Base-by-base conservation (phyloP, 257 asterid species). In the Plantago ovata region DNA sequence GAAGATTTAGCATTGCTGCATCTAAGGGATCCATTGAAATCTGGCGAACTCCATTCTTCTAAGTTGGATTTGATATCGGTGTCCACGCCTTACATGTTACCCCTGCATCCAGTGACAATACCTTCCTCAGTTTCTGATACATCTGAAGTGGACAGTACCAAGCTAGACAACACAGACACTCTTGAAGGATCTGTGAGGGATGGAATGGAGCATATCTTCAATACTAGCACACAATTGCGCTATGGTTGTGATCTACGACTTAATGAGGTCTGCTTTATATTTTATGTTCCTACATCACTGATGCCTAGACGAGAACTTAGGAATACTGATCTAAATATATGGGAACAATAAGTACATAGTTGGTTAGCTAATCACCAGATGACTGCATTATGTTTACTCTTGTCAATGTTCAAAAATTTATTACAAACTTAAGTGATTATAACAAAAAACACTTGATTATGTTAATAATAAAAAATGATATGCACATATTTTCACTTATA, bases 201-300 rank as follows among this genome's bases (percentile, higher is more conserved):
- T 79, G 98, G 98, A 55, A 93, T 93, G 98, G 97, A 86, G 57
- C 91, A 93, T 81, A 81, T 86, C 73, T 88, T 84, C 79, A 89
- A 77, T 70, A 81, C 95, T 58, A 79, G 87, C 78, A 85, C 93
- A 66, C 95, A 84, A 75, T 77, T 93, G 63, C 93, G 93, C 13
- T 93, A 83, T 82, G 98, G 98, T 61, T 79, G 84, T 65, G 98
- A 93, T 81, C 84, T 93, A 72, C 89, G 97, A 60, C 81, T 93
- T 58, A 93, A 93, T 77, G 98, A 93, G 97, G 97, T 92, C 64
- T 60, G 58, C 53, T 65, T 50, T 8, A 41, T 28, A 28, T 28
- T 28, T 28, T 28, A 28, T 28, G 36, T 28, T 28, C 36, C 36
- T 28, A 28, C 7, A 28, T 28, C 7, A 28, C 6, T 28, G 36